These are phyloP conservation scores for Termitomyces sp. DNA, from an alignment of 768 basidiomycete genomes.

Conservation along the genomic window DNA sequence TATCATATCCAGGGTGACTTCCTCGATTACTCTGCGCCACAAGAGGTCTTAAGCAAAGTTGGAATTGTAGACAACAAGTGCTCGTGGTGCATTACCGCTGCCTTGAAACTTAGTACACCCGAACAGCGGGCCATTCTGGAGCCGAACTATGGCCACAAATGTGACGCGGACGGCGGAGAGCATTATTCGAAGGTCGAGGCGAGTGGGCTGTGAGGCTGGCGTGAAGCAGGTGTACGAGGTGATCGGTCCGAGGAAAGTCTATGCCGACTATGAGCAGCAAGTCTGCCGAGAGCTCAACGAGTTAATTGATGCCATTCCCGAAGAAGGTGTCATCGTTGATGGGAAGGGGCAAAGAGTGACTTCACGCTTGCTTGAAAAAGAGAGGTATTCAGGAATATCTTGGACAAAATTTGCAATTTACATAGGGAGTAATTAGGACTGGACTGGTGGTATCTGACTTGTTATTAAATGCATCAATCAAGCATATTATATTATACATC, in stretches of 20 bases:
- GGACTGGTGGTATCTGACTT: background rate
- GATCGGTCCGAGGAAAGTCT: constrained; percentile 57
- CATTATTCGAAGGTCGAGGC: constrained; percentile 14
- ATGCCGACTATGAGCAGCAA: constrained; percentile 71
- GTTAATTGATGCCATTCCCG: constrained; percentile 70
- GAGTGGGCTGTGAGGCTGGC: constrained; percentile 38
- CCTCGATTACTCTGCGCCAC: constrained; percentile 88
- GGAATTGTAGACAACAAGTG: constrained; percentile 99
- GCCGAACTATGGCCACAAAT: constrained; percentile 44
- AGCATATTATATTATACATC: no score
- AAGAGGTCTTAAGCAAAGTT: constrained; percentile 90
- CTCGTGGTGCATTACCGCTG: constrained; percentile 91
- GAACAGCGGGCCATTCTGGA: constrained; percentile 48
- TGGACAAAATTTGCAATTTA: constrained; percentile 91
- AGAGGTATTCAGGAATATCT: constrained; percentile 78
- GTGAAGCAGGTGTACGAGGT: constrained; percentile 66
- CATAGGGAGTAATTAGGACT: constrained; percentile 42
- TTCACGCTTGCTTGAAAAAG: constrained; percentile 33
- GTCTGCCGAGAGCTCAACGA: constrained; percentile 58
- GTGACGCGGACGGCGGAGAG: constrained; percentile 13
- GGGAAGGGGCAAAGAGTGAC: constrained; percentile 20
- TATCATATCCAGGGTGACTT: constrained; percentile 99
- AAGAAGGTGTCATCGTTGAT: constrained; percentile 27
- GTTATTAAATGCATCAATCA: no score
- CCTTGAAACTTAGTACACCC: constrained; percentile 50